Evolutionary conservation across 371 early-diverging fungal species (phyloP).

Genomic region (Saksenaea oblongispora): DNA sequence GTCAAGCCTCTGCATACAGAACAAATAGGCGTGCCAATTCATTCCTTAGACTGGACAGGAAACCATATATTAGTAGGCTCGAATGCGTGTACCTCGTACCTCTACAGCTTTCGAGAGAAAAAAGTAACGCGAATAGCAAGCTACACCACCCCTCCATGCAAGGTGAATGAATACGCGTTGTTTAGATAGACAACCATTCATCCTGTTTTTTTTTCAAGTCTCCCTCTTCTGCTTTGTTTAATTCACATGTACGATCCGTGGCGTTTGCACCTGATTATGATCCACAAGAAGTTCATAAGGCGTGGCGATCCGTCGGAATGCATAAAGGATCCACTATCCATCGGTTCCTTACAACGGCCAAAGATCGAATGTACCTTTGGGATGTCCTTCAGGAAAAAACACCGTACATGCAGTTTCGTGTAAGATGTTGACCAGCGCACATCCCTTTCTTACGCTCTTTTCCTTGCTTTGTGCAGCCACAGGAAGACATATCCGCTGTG

Average conservation of each 20-base stretch:
- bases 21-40: conserved; percentile 21
- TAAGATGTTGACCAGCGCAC: no score
- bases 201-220: not conserved
- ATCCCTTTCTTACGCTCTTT: not conserved
- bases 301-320: conserved; percentile 10
- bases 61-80: conserved; percentile 31
- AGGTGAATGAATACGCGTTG: not conserved
- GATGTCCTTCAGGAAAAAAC: conserved; percentile 19
- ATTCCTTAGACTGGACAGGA: conserved; percentile 38
- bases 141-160: conserved; percentile 14
- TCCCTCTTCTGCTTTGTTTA: conserved; percentile 14
- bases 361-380: conserved; percentile 28
- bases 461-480: no score
- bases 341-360: conserved; percentile 19
- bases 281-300: conserved; percentile 8
- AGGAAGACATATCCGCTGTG: not conserved
- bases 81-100: conserved; percentile 9
- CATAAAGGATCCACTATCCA: not conserved
- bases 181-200: conserved; percentile 8
- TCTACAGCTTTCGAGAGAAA: conserved; percentile 20
- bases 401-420: conserved; percentile 12
- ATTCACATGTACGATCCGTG: conserved; percentile 25
- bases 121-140: conserved; percentile 17
- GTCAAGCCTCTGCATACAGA: conserved; percentile 16
- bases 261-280: conserved; percentile 25